Base-by-base conservation (phyloP, 148 eudicot species). In the Fagopyrum tataricum region DNA sequence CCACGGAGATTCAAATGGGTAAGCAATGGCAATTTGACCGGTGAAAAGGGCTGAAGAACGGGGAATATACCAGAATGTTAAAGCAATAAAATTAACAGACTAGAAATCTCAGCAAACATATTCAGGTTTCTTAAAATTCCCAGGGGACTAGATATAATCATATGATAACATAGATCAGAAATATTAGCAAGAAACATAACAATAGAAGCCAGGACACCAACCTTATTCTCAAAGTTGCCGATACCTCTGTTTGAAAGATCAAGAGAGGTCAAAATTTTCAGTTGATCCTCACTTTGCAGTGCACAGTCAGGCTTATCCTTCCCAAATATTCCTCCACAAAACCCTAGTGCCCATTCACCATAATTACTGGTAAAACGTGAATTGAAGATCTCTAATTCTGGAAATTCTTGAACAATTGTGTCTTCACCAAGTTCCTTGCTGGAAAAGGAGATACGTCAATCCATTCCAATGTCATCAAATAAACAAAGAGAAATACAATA, bases 261-360 rank as follows among this genome's bases (percentile, higher is more conserved):
- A 67, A 95, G 89, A 78, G 87, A 84, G 24, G 88, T 87, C 59
- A 90, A 58, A 44, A 64, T 80, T 68, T 70, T 76, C 77, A 90
- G 78, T 48, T 83, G 78, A 74, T 83, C 76, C 44, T 87, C 92
- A 79, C 48, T 74, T 71, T 73, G 74, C 64, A 44, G 56, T 61
- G 64, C 79, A 81, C 14, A 72, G 49, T 80, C 92, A 44, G 94
- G 86, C 62, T 86, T 91, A 51, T 90, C 94, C 83, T 87, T 82
- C n/a, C 79, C 87, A 69, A 80, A 87, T 73, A 90, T 73, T 76
- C 85, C 99, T 77, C 92, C 99, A 82, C 99, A 95, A 78, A 88
- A 95, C 76, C 99, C 99, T 62, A 95, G 73, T 24, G 97, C 99
- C 98, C 98, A 95, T 53, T 83, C 88, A 71, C 87, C 92, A 84